Evolutionary conservation across 805 yeast species (phyloP).

Genomic region (Candida nemodendra): DNA sequence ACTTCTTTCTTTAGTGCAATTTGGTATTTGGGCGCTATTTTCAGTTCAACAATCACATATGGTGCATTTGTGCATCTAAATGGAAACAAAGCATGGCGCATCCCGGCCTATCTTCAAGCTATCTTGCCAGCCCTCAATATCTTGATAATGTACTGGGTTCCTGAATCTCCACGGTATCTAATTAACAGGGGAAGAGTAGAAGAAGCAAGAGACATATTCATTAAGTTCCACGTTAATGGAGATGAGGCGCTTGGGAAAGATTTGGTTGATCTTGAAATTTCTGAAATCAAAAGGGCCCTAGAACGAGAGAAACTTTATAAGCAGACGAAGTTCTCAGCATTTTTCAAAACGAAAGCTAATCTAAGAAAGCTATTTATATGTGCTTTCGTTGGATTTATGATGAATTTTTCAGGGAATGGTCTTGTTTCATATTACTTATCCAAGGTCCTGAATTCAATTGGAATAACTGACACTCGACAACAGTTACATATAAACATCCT

Average conservation of each 20-base stretch:
- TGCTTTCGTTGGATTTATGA: slow-evolving; percentile 28
- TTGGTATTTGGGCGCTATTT: slow-evolving; percentile 43
- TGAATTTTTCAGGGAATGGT: slow-evolving; percentile 43
- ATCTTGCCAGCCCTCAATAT: slow-evolving; percentile 42
- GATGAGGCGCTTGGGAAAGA: slow-evolving; percentile 29
- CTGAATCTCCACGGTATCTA: slow-evolving; percentile 40
- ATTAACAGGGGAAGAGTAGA: slow-evolving; percentile 33
- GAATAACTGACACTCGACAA: slow-evolving; percentile 42
- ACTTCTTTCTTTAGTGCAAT: slow-evolving; percentile 46
- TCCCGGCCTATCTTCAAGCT: slow-evolving; percentile 50
- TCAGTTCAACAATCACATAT: slow-evolving; percentile 45
- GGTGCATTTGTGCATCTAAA: slow-evolving; percentile 36
- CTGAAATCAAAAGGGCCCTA: slow-evolving; percentile 36
- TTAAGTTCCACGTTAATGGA: slow-evolving; percentile 35
- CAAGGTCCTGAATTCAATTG: slow-evolving; percentile 48
- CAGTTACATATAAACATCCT: slow-evolving; percentile 51
- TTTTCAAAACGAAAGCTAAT: too few species aligned
- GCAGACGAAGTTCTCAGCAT: too few species aligned
- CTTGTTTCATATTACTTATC: slow-evolving; percentile 42
- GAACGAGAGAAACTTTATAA: slow-evolving; percentile 17
- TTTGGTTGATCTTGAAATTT: slow-evolving; percentile 30
- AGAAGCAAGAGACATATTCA: slow-evolving; percentile 33
- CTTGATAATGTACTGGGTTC: slow-evolving; percentile 32
- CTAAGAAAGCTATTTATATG: slow-evolving; percentile 36
- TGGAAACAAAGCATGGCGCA: slow-evolving; percentile 49